phyloP scores from a whole-genome alignment of 2,329 filamentous ascomycete genomes.

The Microcyclosporella mali region DNA sequence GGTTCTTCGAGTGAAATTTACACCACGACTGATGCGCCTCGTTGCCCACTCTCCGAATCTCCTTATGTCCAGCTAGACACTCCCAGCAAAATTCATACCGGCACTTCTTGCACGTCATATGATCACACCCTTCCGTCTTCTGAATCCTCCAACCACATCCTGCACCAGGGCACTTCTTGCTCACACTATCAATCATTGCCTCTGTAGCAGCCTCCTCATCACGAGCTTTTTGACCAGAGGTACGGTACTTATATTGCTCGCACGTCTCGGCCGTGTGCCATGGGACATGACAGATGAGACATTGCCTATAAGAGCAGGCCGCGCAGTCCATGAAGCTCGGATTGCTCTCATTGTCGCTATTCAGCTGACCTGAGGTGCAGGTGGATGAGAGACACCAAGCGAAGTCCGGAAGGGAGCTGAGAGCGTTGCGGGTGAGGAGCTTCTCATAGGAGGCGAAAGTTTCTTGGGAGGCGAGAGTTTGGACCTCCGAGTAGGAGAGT shows the following conservation, averaged over 20 bases:
- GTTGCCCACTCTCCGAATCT: conserved; percentile 26
- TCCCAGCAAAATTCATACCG: conserved; percentile 37
- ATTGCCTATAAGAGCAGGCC: conserved; percentile 33
- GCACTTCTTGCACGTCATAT: conserved; percentile 35
- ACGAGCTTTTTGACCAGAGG: conserved; percentile 18
- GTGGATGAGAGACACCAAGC: conserved; percentile 47
- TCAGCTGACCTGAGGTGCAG: conserved; percentile 50
- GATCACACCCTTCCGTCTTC: conserved; percentile 39
- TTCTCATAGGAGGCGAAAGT: conserved; percentile 45
- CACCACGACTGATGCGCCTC: conserved; percentile 24
- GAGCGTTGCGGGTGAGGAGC: conserved; percentile 39
- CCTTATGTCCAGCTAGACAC: conserved; percentile 25
- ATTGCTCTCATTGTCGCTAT: conserved; percentile 28
- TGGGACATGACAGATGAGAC: conserved; percentile 29
- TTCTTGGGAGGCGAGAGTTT: conserved; percentile 39
- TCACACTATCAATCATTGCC: conserved; percentile 27
- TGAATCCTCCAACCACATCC: conserved; percentile 35
- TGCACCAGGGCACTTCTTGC: conserved; percentile 35
- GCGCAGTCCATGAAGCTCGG: conserved; percentile 39
- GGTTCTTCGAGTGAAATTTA: conserved; percentile 26
- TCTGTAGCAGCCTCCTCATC: conserved; percentile 23
- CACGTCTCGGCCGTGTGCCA: conserved; percentile 40
- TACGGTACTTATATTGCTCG: conserved; percentile 34
- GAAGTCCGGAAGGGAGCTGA: conserved; percentile 44
- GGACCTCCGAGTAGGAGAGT: conserved; percentile 43